phyloP scores from a whole-genome alignment of 306 rosid genomes.

The Mimosa pudica region DNA sequence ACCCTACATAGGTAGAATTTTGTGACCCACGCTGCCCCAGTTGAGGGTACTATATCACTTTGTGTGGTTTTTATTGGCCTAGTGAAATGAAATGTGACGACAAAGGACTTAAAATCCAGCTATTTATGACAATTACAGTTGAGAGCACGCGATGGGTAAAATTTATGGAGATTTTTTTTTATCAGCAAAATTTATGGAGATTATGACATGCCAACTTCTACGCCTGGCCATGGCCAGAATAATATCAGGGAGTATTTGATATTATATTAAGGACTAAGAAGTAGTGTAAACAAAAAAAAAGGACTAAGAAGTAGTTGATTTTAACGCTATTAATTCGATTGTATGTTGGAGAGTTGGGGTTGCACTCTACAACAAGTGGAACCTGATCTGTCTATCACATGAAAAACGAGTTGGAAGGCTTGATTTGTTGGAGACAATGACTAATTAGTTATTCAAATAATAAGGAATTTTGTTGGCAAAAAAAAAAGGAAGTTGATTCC shows the following conservation, averaged over 20 bases:
- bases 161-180: not conserved
- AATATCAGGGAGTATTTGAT: conserved; percentile 2
- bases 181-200: not conserved
- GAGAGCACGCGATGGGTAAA: not conserved
- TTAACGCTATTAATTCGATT: not conserved
- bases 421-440: not conserved
- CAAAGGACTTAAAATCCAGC: not conserved
- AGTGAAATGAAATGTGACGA: not conserved
- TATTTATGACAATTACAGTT: not conserved
- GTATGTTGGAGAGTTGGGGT: not conserved
- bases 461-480: not conserved
- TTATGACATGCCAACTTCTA: conserved; percentile 16
- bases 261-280: too few relatives aligned
- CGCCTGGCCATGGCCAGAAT: not conserved
- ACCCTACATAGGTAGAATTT: conserved; percentile 4
- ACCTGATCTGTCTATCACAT: not conserved
- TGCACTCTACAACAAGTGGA: not conserved
- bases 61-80: not conserved
- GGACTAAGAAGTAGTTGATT: not conserved
- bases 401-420: not conserved
- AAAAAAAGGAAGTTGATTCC: conserved; percentile 6
- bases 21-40: not conserved
- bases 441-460: not conserved
- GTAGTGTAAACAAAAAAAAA: too few relatives aligned
- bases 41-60: conserved; percentile 1